phyloP scores from a whole-genome alignment of 768 basidiomycete genomes.

The Lactarius evosmus region DNA sequence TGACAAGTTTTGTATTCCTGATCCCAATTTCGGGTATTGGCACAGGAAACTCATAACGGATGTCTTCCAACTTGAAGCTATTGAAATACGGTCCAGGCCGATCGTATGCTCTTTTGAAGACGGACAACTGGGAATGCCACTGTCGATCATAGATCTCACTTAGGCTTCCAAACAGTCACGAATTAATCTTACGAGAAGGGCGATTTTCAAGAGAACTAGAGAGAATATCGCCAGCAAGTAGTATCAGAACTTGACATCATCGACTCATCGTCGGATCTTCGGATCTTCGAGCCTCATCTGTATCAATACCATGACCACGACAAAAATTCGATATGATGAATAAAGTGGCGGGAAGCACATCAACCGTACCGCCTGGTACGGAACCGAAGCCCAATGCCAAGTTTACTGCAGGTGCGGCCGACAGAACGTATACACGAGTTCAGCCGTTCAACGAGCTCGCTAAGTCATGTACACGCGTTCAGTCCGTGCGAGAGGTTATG shows the following conservation, averaged over 20 bases:
- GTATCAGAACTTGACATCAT: neutral
- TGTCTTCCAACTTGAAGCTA: neutral
- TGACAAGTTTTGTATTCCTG: constrained; percentile 6
- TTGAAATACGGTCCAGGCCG: neutral
- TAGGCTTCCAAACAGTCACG: neutral
- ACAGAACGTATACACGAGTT: neutral
- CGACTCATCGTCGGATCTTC: neutral
- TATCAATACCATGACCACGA: neutral
- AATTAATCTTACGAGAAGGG: neutral
- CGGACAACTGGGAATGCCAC: no score
- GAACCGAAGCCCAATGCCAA: neutral
- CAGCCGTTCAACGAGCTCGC: neutral
- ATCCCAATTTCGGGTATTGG: neutral
- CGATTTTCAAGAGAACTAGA: neutral
- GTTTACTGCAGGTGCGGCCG: neutral
- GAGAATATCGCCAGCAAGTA: neutral
- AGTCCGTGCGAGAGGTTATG: neutral
- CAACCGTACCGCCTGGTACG: neutral
- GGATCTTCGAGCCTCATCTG: neutral
- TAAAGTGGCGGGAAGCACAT: neutral
- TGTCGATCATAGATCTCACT: neutral
- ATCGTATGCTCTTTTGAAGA: neutral
- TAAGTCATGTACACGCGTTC: neutral
- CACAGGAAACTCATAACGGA: neutral
- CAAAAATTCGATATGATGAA: neutral